Evolutionary conservation across 1,284 basidiomycete genomes (phyloP).

Genomic region (Ceratobasidium theobromae): DNA sequence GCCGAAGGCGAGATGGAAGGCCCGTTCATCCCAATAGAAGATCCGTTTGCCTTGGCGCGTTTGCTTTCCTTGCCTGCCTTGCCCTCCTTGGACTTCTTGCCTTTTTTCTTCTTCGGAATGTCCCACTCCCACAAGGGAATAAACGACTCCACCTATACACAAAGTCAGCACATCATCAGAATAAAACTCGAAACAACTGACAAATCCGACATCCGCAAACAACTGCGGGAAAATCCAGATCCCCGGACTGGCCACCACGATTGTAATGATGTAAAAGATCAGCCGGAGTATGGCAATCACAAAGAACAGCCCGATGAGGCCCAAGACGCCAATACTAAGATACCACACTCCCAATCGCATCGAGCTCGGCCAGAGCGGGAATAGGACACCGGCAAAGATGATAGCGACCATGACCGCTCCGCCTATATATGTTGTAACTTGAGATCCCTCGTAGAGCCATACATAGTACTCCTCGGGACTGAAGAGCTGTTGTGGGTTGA

Average conservation of each 20-base stretch:
- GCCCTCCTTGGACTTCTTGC: constrained; percentile 49
- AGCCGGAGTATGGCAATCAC: constrained; percentile 88
- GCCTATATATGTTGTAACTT: constrained; percentile 91
- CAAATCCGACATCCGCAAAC: constrained; percentile 98
- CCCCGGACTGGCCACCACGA: constrained; percentile 82
- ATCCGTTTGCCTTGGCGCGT: constrained; percentile 39
- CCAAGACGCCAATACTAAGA: constrained; percentile 83
- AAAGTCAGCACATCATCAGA: constrained; percentile 22
- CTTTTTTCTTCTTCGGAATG: constrained; percentile 84
- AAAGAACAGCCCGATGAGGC: constrained; percentile 89
- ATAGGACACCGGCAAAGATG: constrained; percentile 98
- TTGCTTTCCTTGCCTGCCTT: constrained; percentile 45
- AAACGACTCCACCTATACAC: constrained; percentile 86
- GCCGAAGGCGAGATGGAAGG: constrained; percentile 14
- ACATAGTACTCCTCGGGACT: constrained; percentile 81
- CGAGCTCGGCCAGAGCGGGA: constrained; percentile 94
- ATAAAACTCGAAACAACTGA: constrained; percentile 52
- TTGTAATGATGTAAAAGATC: constrained; percentile 93
- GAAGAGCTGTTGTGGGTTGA: constrained; percentile 83
- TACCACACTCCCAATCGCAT: constrained; percentile 98
- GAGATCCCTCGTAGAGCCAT: constrained; percentile 96
- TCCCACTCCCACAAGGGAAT: constrained; percentile 99
- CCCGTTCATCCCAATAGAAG: constrained; percentile 26
- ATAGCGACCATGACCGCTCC: constrained; percentile 89
- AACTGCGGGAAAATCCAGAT: constrained; percentile 99